phyloP scores from a whole-genome alignment of 768 basidiomycete species.

The Rhodocollybia butyracea region DNA sequence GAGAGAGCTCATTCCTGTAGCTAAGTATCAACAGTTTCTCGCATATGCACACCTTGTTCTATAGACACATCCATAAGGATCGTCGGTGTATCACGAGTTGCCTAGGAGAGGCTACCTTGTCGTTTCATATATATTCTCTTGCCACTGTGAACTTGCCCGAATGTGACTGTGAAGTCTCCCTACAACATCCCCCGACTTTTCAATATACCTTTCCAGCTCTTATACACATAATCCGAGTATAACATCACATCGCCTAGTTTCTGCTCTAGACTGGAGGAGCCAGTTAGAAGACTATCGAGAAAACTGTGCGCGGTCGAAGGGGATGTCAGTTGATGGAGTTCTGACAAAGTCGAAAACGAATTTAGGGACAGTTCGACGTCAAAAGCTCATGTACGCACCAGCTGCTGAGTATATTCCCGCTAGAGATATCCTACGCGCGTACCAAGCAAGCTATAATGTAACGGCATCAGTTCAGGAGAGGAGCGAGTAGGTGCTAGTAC shows the following conservation, averaged over 20 bases:
- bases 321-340: constrained; percentile 81
- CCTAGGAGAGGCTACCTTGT: too few species aligned
- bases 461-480: not conserved
- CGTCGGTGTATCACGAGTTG: too few species aligned
- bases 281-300: constrained; percentile 59
- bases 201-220: constrained; percentile 70
- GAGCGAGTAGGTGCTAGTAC: constrained; percentile 15
- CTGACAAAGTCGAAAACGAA: constrained; percentile 28
- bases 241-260: constrained; percentile 49
- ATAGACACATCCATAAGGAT: too few species aligned
- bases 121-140: too few species aligned
- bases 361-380: not conserved
- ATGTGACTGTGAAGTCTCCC: too few species aligned
- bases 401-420: constrained; percentile 71
- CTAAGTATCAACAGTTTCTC: too few species aligned
- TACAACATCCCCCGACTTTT: constrained; percentile 62
- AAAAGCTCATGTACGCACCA: constrained; percentile 33
- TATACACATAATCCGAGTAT: constrained; percentile 59
- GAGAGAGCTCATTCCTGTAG: too few species aligned
- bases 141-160: too few species aligned
- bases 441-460: constrained; percentile 62
- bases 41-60: too few species aligned
- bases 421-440: constrained; percentile 60
- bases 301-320: constrained; percentile 65
- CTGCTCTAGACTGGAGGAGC: constrained; percentile 40